A percentile compares a stretch with the other conserved stretches of the same genome.
Evolutionary conservation across 805 yeast genomes (phyloP).

Genomic region (Pichia phayaonensis): DNA sequence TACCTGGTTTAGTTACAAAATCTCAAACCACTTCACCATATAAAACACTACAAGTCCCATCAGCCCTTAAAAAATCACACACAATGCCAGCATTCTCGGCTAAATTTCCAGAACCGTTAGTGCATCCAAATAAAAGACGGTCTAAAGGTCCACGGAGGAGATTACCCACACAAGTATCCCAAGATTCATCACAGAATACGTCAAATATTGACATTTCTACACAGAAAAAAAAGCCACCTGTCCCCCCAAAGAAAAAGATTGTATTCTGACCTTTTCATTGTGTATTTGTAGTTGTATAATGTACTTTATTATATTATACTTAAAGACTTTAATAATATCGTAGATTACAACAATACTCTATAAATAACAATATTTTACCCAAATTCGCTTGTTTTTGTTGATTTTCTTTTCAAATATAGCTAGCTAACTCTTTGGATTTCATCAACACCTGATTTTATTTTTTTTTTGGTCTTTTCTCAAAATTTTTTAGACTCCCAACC

Average conservation of each 20-base stretch:
- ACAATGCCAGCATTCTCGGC: background rate
- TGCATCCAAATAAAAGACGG: conserved; percentile 39
- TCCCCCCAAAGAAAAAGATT: background rate
- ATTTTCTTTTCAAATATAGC: background rate
- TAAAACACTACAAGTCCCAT: background rate
- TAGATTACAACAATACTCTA: too few relatives aligned
- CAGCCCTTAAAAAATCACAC: background rate
- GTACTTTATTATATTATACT: too few relatives aligned
- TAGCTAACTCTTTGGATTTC: background rate
- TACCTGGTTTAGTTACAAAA: background rate
- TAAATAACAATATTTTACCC: too few relatives aligned
- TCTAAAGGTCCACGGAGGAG: conserved; percentile 47
- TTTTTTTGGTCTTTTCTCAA: too few relatives aligned
- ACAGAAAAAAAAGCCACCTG: background rate
- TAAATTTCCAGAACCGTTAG: conserved; percentile 22
- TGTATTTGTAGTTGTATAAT: background rate
- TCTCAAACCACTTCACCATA: background rate
- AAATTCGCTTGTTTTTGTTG: background rate
- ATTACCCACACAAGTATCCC: conserved; percentile 29
- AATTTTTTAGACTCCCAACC: background rate
- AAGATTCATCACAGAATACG: background rate
- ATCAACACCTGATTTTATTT: background rate
- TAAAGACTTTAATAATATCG: too few relatives aligned
- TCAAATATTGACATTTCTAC: too few relatives aligned
- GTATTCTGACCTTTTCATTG: background rate